These are phyloP conservation scores for Scolecobasidium constrictum DNA, from an alignment of 2,329 filamentous ascomycete genomes.

Conservation along the genomic window DNA sequence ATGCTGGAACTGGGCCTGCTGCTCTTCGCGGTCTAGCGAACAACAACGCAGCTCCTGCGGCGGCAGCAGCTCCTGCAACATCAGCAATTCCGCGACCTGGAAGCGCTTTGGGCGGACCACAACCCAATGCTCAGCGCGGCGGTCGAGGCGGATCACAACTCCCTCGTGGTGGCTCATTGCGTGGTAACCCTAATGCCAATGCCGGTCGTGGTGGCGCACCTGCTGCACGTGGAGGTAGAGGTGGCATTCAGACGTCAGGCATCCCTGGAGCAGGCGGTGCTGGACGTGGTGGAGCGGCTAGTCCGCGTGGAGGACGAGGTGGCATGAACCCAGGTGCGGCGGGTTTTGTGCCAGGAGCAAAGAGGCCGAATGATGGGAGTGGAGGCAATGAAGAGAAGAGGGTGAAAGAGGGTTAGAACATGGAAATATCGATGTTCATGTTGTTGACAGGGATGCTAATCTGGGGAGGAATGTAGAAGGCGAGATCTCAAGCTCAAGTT, in stretches of 20 bases:
- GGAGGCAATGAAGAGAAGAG: conserved; percentile 7
- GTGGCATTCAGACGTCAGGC: background rate
- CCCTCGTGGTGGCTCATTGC: conserved; percentile 6
- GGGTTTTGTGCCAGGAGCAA: conserved; percentile 9
- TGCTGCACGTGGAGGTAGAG: conserved; percentile 5
- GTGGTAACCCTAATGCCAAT: conserved; percentile 1
- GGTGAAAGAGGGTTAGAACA: background rate
- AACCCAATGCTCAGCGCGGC: background rate
- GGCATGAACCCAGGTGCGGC: conserved; percentile 8
- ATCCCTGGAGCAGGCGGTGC: background rate
- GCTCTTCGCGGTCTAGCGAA: conserved; percentile 4
- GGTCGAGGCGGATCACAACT: conserved; percentile 7
- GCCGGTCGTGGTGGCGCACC: background rate
- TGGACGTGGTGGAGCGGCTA: conserved; percentile 2
- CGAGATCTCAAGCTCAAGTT: too few species aligned
- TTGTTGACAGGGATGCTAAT: too few species aligned
- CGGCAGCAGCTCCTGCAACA: conserved; percentile 3
- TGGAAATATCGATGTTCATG: too few species aligned
- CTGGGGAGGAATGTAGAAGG: too few species aligned
- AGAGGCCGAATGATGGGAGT: conserved; percentile 7
- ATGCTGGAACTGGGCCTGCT: conserved; percentile 8
- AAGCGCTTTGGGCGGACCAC: background rate
- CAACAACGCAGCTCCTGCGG: conserved; percentile 1
- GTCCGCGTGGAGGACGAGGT: conserved; percentile 6
- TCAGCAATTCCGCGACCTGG: conserved; percentile 1